Conservation (phyloP, 1,284 basidiomycete genomes). For the Coriolopsis trogii region DNA sequence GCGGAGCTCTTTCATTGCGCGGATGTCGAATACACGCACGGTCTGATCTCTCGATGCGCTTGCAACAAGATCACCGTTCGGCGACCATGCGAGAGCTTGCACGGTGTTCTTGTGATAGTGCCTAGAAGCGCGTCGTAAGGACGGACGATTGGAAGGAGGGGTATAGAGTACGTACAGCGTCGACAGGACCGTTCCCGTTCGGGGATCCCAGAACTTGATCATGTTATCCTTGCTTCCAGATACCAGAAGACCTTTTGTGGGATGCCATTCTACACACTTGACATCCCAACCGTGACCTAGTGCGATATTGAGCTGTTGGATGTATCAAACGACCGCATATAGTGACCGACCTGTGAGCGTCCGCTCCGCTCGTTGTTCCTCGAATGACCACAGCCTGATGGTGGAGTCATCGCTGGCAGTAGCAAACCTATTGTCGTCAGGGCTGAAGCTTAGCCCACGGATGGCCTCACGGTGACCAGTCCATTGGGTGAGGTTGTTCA, state of each 20-base stretch:
- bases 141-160: background rate
- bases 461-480: slow-evolving; percentile 90
- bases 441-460: slow-evolving; percentile 88
- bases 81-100: slow-evolving; percentile 91
- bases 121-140: slow-evolving; percentile 42
- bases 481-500: slow-evolving; percentile 97
- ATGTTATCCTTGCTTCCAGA: slow-evolving; percentile 97
- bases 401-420: slow-evolving; percentile 95
- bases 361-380: slow-evolving; percentile 87
- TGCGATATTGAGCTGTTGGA: background rate
- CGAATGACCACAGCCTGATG: slow-evolving; percentile 95
- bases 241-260: slow-evolving; percentile 91
- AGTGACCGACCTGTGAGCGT: slow-evolving; percentile 70
- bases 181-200: slow-evolving; percentile 84
- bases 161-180: slow-evolving; percentile 66
- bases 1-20: slow-evolving; percentile 94
- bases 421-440: slow-evolving; percentile 90
- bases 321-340: background rate
- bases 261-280: slow-evolving; percentile 98
- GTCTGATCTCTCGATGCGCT: slow-evolving; percentile 94
- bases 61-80: slow-evolving; percentile 91
- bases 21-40: slow-evolving; percentile 96
- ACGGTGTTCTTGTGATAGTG: slow-evolving; percentile 98
- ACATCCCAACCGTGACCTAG: slow-evolving; percentile 98
- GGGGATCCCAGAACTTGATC: slow-evolving; percentile 99